Base-by-base conservation (phyloP, 768 basidiomycete genomes). In the Naganishia onofrii region DNA sequence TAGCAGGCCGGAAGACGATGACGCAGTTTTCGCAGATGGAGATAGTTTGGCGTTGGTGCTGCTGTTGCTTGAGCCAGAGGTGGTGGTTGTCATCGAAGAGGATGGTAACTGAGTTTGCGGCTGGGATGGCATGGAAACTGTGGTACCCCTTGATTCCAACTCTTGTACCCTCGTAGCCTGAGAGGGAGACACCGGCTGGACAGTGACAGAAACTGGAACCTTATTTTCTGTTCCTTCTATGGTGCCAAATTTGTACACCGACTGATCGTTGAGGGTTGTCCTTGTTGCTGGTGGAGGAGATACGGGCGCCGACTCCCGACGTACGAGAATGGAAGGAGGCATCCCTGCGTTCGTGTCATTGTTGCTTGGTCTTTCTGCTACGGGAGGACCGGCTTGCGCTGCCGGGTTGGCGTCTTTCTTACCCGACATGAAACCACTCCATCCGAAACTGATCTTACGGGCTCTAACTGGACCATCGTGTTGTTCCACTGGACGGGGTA, bases 391-490 rank as follows among this genome's bases (percentile, higher is more conserved):
- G 17, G 29, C 26, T 19, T 29, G 54, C 15, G 8, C 13, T 55
- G 28, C 23, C 6, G 19, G 3, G 54, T 34, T 29, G 29, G 54
- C 54, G 54, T 58, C 34, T 23, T 23, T 58, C n/a, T 23, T 36
- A 21, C 57, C 34, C 13, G 57, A 58, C 60, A 63, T 63, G 60
- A 63, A 63, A 28, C 60, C 60, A 34, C 60, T 63, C 60, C 60
- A 63, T 29, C 60, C 60, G 38, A 63, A 63, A 44, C 60, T 63
- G 38, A 63, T 29, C 26, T 44, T 63, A 3, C 60, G 60, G 15
- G 60, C 36, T 26, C 60, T 6, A 2, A 23, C 36, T 12, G 57
- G 6, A 32, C 34, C 57, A 10, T 58, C 57, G 6, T 8, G 32
- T 12, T 38, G 31, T n/a, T 32, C 57, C 9, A 10, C 1, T 23